Evolutionary conservation across 306 rosid genomes (phyloP).

Genomic region (Prosopis cineraria): DNA sequence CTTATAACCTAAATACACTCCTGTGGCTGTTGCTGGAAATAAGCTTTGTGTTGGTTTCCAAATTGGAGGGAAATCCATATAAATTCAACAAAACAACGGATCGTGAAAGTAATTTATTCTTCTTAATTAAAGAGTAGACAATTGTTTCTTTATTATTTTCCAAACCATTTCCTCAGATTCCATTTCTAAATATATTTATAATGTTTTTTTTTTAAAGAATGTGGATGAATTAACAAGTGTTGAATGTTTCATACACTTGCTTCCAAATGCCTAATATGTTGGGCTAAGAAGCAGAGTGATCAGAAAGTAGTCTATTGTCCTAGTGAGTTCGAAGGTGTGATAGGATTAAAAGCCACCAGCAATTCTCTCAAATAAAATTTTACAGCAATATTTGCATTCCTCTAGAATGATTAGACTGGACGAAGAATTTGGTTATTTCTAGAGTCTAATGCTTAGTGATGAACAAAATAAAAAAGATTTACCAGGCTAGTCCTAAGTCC

Average conservation of each 20-base stretch:
- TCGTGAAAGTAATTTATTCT: not conserved
- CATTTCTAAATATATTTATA: slow-evolving; percentile 7
- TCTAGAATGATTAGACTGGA: not conserved
- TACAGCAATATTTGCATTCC: not conserved
- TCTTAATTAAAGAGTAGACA: not conserved
- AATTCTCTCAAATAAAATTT: not conserved
- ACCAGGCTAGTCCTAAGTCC: not conserved
- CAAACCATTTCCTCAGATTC: slow-evolving; percentile 3
- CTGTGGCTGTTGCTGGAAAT: not conserved
- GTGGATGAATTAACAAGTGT: slow-evolving; percentile 12
- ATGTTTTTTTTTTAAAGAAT: not conserved
- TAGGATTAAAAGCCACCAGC: not conserved
- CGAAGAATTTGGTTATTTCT: not conserved
- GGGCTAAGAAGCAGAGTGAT: not conserved
- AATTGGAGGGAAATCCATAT: not conserved
- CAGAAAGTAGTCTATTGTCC: not conserved
- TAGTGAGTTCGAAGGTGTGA: not conserved
- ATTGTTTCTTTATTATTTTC: slow-evolving; percentile 10
- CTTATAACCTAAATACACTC: not conserved
- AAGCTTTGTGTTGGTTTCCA: slow-evolving; percentile 17
- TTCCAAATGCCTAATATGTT: not conserved
- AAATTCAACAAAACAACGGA: not conserved
- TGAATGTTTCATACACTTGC: not conserved
- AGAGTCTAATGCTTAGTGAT: not conserved
- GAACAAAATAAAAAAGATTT: not conserved